Evolutionary conservation across 805 yeast species (phyloP), one percentile per base, ranked within the genome.

Genomic region (Metschnikowia lochheadii): DNA sequence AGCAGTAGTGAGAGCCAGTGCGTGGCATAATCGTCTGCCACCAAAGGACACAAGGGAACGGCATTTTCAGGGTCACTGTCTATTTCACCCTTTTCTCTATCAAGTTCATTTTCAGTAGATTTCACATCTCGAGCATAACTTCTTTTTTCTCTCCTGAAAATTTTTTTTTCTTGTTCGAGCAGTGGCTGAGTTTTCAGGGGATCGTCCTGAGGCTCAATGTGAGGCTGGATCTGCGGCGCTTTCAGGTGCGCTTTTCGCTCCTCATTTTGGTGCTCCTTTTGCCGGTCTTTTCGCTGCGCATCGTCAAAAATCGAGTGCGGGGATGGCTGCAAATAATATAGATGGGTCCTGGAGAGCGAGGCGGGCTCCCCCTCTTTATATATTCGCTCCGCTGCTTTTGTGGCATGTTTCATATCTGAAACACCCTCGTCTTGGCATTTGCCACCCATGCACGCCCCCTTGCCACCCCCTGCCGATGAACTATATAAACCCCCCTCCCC

Each of bases 1-100:
- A 35, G 51, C 47, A 15, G 53, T 53, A 11, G 61, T 48, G 5
- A 74, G 70, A 78, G 60, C 81, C 82, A 79, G 49, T 76, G 76
- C 3, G 63, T 65, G 0, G 76, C 66, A 33, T 77, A 68, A 48
- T 77, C 76, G 51, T 83, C 87, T 0, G 88, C 83, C n/a, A 79
- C 61, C 34, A 85, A 62, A 0, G 90, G 89, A 34, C 72, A 56
- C 3, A 84, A 51, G 0, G 89, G 86, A 8, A 29, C 10, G 26
- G 49, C 52, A 1, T 39, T 23, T 7, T 21, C 32, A 11, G 29
- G 29, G 29, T 26, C 29, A 26, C 29, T 11, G 11, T 26, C 29
- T 26, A 26, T 8, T 26, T 2, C 11, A 4, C 29, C 10, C 29
- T 26, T 26, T 26, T 26, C 29, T 8, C 13, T 26, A 5, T 26